Base-by-base conservation (phyloP, 768 basidiomycete genomes). In the Gautieria morchelliformis region DNA sequence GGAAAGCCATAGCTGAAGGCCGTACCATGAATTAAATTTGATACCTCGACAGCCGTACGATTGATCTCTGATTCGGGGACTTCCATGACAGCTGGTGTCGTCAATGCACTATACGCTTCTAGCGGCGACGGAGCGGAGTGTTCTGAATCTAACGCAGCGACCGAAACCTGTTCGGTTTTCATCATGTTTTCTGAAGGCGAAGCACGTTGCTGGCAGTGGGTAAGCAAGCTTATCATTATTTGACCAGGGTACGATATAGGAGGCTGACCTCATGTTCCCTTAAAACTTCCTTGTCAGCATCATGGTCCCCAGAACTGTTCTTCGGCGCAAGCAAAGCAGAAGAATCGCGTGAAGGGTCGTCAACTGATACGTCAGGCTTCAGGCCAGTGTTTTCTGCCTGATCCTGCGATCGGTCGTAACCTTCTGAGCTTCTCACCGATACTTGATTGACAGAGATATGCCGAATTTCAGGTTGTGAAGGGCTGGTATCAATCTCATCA, bases 21-120 rank as follows among this genome's bases (percentile, higher is more conserved):
- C 17, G 56, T 57, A 15, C 47, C 47, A 17, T 57, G 56, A 11
- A 57, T 57, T 35, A 57, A n/a, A 19, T 57, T 57, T n/a, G 56
- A 57, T 8, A 50, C 45, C 14, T 57, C 48, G 22, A 57, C 19
- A 12, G 56, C 56, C 15, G 56, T 19, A 8, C 46, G 56, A n/a
- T 47, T 37, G 11, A 27, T 19, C 6, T 57, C 56, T 22, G 56
- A 32, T 24, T 57, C 45, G 33, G 33, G 51, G 32, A n/a, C 33
- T 39, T 35, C 33, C 32, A 49, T 30, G 24, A 10, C 24, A 17
- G 20, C 42, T 44, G 32, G 48, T 17, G 27, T 49, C 9, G 48
- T 22, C 17, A 44, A 12, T 30, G 8, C 3, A 11, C 11, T 30
- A 30, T 27, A 30, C 11, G 33, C n/a, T 49, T 33, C 48, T 6